Evolutionary conservation across 306 rosid genomes (phyloP).

Genomic region (Gillenia trifoliata): DNA sequence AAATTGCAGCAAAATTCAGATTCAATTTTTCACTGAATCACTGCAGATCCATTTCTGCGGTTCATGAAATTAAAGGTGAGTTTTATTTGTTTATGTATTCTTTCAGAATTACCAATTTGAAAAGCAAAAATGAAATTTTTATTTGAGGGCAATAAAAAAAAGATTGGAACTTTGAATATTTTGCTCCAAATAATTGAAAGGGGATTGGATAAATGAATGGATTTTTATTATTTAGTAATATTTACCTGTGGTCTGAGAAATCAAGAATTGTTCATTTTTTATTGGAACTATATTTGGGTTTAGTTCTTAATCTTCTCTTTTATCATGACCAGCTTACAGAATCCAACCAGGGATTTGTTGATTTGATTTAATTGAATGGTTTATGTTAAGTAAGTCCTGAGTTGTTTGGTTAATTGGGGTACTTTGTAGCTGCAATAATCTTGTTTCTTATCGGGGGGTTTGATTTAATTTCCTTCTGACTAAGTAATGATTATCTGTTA

Average conservation of each 20-base stretch:
- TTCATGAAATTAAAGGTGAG: constrained; percentile 15
- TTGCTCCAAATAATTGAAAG: background rate
- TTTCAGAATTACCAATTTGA: constrained; percentile 8
- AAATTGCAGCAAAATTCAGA: background rate
- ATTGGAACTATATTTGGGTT: background rate
- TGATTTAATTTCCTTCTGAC: background rate
- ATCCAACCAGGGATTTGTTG: background rate
- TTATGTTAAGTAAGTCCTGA: background rate
- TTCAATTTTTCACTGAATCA: background rate
- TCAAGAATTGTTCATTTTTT: background rate
- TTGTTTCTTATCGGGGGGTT: background rate
- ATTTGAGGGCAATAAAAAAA: background rate
- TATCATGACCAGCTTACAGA: background rate
- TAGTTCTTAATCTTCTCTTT: background rate
- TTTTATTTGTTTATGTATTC: background rate
- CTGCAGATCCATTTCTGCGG: constrained; percentile 10
- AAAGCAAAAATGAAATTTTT: background rate
- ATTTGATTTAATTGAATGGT: background rate
- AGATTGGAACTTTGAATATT: background rate
- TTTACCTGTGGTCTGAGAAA: background rate
- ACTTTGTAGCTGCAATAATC: background rate
- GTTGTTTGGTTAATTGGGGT: constrained; percentile 1
- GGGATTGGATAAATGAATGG: background rate
- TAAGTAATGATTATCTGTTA: background rate
- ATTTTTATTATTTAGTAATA: background rate